A percentile compares a stretch with the other conserved stretches of the same genome.
phyloP scores from a whole-genome alignment of 768 basidiomycete genomes.

The Xerocomus potaroensis region DNA sequence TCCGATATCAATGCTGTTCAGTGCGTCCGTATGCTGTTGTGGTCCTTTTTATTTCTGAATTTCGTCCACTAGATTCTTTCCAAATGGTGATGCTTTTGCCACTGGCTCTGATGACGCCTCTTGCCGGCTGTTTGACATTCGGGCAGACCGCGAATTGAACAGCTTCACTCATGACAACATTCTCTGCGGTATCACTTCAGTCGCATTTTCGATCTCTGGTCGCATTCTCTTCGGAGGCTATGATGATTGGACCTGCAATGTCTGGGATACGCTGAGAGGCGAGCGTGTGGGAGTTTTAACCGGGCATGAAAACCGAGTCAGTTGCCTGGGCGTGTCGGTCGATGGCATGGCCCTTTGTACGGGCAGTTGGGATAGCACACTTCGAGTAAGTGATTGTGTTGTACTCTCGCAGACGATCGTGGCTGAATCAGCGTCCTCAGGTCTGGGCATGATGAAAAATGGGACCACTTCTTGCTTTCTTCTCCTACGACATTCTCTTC shows the following conservation, averaged over 20 bases:
- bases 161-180: constrained; percentile 98
- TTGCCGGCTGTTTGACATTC: constrained; percentile 95
- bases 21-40: constrained; percentile 46
- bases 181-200: constrained; percentile 96
- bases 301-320: constrained; percentile 97
- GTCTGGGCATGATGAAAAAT: constrained; percentile 72
- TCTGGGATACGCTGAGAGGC: constrained; percentile 98
- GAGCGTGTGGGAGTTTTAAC: constrained; percentile 97
- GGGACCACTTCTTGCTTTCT: constrained; percentile 21
- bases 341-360: constrained; percentile 99
- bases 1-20: constrained; percentile 99
- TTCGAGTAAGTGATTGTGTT: constrained; percentile 61
- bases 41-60: constrained; percentile 5
- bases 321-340: constrained; percentile 90
- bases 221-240: constrained; percentile 98
- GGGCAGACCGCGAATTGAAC: constrained; percentile 96
- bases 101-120: constrained; percentile 99
- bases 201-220: constrained; percentile 97
- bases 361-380: constrained; percentile 95
- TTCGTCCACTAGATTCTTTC: constrained; percentile 78
- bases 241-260: constrained; percentile 99
- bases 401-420: background rate
- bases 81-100: constrained; percentile 97
- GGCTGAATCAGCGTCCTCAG: constrained; percentile 35
- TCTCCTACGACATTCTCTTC: constrained; percentile 23